phyloP scores from a whole-genome alignment of 2,329 filamentous ascomycete species.

The Exophiala calicioides region DNA sequence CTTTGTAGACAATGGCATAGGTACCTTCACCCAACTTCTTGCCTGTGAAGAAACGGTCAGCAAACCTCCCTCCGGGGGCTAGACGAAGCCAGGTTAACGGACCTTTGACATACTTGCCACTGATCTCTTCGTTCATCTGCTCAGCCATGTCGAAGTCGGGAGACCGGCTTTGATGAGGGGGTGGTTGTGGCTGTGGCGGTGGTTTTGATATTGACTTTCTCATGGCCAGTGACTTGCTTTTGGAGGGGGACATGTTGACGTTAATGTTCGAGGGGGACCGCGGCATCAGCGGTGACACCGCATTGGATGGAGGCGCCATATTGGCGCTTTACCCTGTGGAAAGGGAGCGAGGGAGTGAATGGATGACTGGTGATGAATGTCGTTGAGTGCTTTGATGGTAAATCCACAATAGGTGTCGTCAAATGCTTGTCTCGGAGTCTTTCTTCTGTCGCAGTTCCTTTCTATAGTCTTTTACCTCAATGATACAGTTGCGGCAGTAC shows the following conservation, averaged over 20 bases:
- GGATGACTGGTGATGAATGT: not conserved
- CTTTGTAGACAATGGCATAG: slow-evolving; percentile 92
- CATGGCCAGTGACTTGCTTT: slow-evolving; percentile 39
- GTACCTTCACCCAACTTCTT: slow-evolving; percentile 94
- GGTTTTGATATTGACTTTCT: slow-evolving; percentile 34
- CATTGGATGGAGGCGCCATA: slow-evolving; percentile 36
- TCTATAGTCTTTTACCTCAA: too few species aligned
- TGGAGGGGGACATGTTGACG: slow-evolving; percentile 37
- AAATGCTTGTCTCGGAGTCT: not conserved
- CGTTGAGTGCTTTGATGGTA: not conserved
- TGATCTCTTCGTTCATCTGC: slow-evolving; percentile 77
- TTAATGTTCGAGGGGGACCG: slow-evolving; percentile 40
- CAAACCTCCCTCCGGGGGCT: not conserved
- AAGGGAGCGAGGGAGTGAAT: not conserved
- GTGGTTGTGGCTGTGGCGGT: slow-evolving; percentile 20
- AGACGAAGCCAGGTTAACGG: slow-evolving; percentile 19
- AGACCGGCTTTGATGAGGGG: slow-evolving; percentile 22
- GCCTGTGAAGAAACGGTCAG: slow-evolving; percentile 51
- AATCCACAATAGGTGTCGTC: too few species aligned
- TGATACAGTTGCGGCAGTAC: too few species aligned
- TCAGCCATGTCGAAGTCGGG: slow-evolving; percentile 58
- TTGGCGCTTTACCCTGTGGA: slow-evolving; percentile 6
- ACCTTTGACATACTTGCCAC: slow-evolving; percentile 89
- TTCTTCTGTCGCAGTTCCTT: not conserved
- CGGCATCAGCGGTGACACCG: slow-evolving; percentile 45